Evolutionary conservation across 148 eudicot genomes (phyloP).

Genomic region (Fagopyrum tataricum): DNA sequence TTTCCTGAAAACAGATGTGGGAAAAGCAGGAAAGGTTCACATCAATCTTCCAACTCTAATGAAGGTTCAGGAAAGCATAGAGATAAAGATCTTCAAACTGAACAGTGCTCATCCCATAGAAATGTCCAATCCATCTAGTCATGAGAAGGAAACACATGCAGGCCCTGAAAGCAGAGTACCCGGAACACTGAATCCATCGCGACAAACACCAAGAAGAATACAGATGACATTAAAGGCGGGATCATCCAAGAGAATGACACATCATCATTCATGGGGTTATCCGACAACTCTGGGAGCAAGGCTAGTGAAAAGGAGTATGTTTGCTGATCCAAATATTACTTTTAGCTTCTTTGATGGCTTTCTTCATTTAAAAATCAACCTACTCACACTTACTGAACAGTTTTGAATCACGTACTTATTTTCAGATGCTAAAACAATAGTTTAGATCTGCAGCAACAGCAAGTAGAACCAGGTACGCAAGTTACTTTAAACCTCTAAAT

Average conservation of each 20-base stretch:
- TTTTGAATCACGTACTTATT: not conserved
- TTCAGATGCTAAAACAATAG: not conserved
- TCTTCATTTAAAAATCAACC: not conserved
- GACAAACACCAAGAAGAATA: conserved; percentile 2
- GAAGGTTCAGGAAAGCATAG: too few relatives aligned
- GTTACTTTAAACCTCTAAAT: not conserved
- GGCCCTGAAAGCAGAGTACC: not conserved
- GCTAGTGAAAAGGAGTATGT: conserved; percentile 4
- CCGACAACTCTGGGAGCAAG: conserved; percentile 1
- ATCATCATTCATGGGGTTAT: conserved; percentile 2
- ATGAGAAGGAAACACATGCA: not conserved
- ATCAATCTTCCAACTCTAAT: conserved; percentile 4
- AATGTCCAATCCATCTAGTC: not conserved
- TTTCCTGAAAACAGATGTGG: not conserved
- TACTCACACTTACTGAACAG: not conserved
- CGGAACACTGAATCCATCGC: not conserved
- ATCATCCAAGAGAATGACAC: not conserved
- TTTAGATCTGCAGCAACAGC: not conserved
- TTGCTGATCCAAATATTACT: not conserved
- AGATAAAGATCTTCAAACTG: too few relatives aligned
- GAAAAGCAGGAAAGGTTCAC: not conserved
- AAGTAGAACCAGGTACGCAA: not conserved
- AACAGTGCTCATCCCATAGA: not conserved
- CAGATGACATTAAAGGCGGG: not conserved
- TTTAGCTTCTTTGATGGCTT: not conserved